Conservation (phyloP, 495 filamentous ascomycete species). For the Penicillium silybi region DNA sequence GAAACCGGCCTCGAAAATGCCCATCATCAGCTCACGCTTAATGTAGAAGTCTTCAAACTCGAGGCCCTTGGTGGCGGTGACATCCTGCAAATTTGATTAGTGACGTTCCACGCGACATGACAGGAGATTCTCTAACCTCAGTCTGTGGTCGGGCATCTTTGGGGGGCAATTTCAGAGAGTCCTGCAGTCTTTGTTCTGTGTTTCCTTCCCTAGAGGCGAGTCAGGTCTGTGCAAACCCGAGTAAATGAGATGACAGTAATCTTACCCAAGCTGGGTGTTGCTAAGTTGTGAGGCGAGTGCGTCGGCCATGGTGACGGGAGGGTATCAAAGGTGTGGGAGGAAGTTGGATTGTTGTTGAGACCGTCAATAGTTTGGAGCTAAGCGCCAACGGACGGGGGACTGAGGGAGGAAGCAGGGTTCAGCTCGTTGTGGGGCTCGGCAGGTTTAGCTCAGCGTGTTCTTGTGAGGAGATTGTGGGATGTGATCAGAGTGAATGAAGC, state of each 20-base stretch:
- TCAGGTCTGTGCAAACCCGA: slow-evolving; percentile 4
- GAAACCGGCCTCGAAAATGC: slow-evolving; percentile 97
- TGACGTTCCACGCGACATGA: not conserved
- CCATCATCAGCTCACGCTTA: slow-evolving; percentile 93
- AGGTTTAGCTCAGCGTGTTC: not conserved
- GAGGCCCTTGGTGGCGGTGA: slow-evolving; percentile 92
- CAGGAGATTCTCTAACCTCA: slow-evolving; percentile 58
- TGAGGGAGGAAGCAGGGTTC: not conserved
- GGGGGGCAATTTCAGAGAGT: slow-evolving; percentile 67
- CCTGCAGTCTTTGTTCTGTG: slow-evolving; percentile 70
- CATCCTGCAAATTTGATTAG: slow-evolving; percentile 62
- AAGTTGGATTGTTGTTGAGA: slow-evolving; percentile 2
- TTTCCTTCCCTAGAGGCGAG: slow-evolving; percentile 44
- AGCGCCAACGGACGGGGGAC: not conserved
- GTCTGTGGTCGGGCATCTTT: slow-evolving; percentile 91
- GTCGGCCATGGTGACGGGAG: slow-evolving; percentile 48
- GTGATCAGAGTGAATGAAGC: not conserved
- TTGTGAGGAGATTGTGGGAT: not conserved
- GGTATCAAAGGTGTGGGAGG: slow-evolving; percentile 2
- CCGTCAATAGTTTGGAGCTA: slow-evolving; percentile 2
- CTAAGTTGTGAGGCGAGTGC: slow-evolving; percentile 65
- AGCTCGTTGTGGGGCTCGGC: not conserved
- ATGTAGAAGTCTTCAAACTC: slow-evolving; percentile 97
- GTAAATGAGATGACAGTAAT: not conserved
- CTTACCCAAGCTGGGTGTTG: slow-evolving; percentile 68